Base-by-base conservation (phyloP, 108 stramenopile genomes). In the Skeletonema tropicum region DNA sequence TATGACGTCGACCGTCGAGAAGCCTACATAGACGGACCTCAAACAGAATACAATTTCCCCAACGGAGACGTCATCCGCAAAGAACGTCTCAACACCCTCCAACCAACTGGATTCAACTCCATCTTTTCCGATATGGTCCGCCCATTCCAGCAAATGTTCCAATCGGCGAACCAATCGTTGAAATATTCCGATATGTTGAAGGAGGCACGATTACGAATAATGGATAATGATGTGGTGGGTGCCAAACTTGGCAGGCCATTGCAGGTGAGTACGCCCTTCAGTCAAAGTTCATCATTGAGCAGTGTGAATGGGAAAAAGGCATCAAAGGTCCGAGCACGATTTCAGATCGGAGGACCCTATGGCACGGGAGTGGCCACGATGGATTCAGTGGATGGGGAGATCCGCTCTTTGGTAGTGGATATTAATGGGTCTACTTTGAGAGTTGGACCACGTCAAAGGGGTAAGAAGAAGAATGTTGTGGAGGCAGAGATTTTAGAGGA, bases 291-390 rank as follows among this genome's bases (percentile, higher is more conserved):
- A 11, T 77, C 82, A 12, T 80, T 83, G 13, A 70, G 71, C 14
- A 71, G 29, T 23, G 84, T 94, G 26, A 94, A 92, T 73, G 91
- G 88, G 1, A 72, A 84, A 36, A 87, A 66, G 29, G 66, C 79
- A 26, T 59, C 77, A 26, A 76, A 76, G 42, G 76, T 92, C 6
- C 68, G 82, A 48, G 76, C 91, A n/a, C 75, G 77, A 26, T 86
- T 92, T 75, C 80, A 88, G 33, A 82, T 91, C 42, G 66, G 58
- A 7, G 90, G 93, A 1, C 67, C 73, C 1, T 55, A 68, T 21
- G 70, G 64, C 5, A 59, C 75, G 30, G 93, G 91, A 10, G 74
- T 90, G 21, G 88, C 84, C 30, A 76, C 69, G 29, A 69, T 88
- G 71, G 71, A 74, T 39, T 87, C 88, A 17, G 83, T 66, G 9